These are phyloP conservation scores for Barnettozyma pratensis DNA, from an alignment of 805 yeast species.

Conservation along the genomic window DNA sequence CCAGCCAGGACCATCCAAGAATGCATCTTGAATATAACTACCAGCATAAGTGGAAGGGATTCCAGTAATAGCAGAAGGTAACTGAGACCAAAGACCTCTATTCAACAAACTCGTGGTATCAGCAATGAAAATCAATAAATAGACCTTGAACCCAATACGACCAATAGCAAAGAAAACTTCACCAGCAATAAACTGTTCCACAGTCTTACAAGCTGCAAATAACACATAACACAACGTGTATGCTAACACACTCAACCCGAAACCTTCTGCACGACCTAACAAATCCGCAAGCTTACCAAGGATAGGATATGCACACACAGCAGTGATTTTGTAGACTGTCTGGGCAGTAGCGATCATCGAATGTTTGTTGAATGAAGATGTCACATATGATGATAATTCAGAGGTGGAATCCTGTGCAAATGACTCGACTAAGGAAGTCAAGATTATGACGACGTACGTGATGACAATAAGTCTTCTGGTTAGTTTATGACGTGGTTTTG, in stretches of 20 bases:
- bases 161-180: conserved; percentile 35
- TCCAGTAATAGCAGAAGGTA: conserved; percentile 31
- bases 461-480: conserved; percentile 18
- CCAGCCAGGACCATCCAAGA: conserved; percentile 35
- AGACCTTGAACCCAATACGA: conserved; percentile 31
- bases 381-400: conserved; percentile 27
- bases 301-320: conserved; percentile 33
- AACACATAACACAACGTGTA: conserved; percentile 30
- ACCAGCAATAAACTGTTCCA: conserved; percentile 29
- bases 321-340: conserved; percentile 33
- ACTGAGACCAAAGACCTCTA: conserved; percentile 33
- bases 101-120: conserved; percentile 35
- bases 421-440: conserved; percentile 27
- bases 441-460: conserved; percentile 23
- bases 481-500: conserved; percentile 6
- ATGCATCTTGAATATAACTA: conserved; percentile 24
- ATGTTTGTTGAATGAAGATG: conserved; percentile 33
- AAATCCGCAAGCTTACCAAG: conserved; percentile 34
- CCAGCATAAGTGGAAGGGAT: conserved; percentile 27
- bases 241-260: conserved; percentile 27
- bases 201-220: conserved; percentile 30
- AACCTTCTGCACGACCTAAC: conserved; percentile 35
- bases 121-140: conserved; percentile 32
- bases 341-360: conserved; percentile 33
- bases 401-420: conserved; percentile 25